Percentiles rank a stretch among this genome's conserved stretches.
phyloP scores from a whole-genome alignment of 176 grass and related monocot genomes.

The Aegilops sharonensis region DNA sequence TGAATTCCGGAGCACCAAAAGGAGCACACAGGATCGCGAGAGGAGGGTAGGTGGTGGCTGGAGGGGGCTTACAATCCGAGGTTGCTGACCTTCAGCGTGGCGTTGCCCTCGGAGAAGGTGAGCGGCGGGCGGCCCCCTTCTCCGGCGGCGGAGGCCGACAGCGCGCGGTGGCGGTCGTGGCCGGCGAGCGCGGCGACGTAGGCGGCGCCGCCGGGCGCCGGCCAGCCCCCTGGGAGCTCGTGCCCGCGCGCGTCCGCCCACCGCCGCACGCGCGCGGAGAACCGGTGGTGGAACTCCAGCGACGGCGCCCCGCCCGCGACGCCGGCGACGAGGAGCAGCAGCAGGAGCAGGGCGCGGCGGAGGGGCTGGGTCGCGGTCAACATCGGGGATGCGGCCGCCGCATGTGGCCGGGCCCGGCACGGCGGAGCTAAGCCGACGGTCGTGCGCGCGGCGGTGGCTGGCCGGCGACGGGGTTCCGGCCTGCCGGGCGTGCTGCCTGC shows the following conservation, averaged over 20 bases:
- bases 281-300: slow-evolving; percentile 63
- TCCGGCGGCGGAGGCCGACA: neutral
- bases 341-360: neutral
- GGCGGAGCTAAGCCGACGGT: too few species aligned
- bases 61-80: slow-evolving; percentile 65
- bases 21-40: neutral
- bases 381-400: slow-evolving; percentile 15
- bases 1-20: neutral
- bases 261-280: slow-evolving; percentile 48
- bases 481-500: neutral
- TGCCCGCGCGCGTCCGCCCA: slow-evolving; percentile 44
- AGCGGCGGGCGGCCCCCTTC: slow-evolving; percentile 16
- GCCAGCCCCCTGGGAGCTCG: slow-evolving; percentile 40
- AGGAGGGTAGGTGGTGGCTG: neutral
- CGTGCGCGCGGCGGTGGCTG: neutral
- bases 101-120: slow-evolving; percentile 73
- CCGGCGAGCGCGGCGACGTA: slow-evolving; percentile 56
- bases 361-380: neutral
- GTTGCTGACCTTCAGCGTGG: slow-evolving; percentile 60
- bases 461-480: neutral
- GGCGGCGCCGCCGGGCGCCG: slow-evolving; percentile 27
- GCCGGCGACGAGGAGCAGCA: neutral
- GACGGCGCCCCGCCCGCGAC: neutral
- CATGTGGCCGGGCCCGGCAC: neutral
- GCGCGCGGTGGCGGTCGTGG: slow-evolving; percentile 51